Evolutionary conservation across 2,329 filamentous ascomycete species (phyloP), one percentile per base, ranked within the genome.

Genomic region (Alternaria atra): DNA sequence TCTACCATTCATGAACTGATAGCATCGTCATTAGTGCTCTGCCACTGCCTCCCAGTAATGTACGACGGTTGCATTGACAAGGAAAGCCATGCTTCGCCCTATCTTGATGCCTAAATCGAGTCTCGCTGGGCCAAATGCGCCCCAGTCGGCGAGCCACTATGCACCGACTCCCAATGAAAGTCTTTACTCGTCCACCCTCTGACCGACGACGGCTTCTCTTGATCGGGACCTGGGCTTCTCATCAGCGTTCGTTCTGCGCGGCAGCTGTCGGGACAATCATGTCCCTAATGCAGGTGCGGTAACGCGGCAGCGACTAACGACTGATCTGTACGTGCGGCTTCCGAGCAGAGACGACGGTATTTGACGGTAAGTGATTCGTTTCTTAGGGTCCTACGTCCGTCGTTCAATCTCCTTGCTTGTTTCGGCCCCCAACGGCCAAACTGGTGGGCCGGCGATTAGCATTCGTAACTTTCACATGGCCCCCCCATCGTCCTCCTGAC

Each of bases 231-330:
- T 62, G 55, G 64, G 52, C 63, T 64, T 58, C 55, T 65, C 63
- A 63, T 69, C 67, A 68, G 58, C 67, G 55, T 68, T 66, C 58
- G 61, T 66, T 68, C 61, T 67, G 61, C 27, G 58, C 58, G 52
- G 55, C 59, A 46, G 42, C 40, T 55, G 42, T 61, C 55, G 64
- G 64, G 59, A 61, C 43, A 54, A 61, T 56, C 61, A 61, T 61
- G 58, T 58, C 64, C 67, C 62, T 65, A 61, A 66, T 65, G 69
- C 69, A 70, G 60, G 67, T 69, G 69, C 65, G 66, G 71, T 65
- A 70, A 63, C 60, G 68, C 68, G 66, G 29, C 63, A 64, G 63
- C 61, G 55, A 58, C 40, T 52, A 32, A 61, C 52, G 55, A 57
- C 61, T 37, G 52, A 44, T 39, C 44, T 50, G 60, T 53, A 60